Conservation (phyloP, 2,329 filamentous ascomycete genomes). For the Chrysoporthe cubensis region DNA sequence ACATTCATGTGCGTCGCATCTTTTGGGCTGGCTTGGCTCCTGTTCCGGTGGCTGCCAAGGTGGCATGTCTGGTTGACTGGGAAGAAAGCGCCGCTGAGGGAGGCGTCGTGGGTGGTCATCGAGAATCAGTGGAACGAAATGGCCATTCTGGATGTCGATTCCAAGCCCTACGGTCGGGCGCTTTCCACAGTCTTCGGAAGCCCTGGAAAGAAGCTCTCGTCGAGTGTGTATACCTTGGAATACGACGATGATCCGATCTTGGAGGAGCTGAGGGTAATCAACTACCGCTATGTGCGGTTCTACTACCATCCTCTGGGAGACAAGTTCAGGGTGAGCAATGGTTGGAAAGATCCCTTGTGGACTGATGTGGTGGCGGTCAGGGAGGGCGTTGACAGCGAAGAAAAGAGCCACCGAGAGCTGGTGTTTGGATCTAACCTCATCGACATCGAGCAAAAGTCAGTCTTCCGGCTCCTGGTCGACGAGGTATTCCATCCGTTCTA, state of each 20-base stretch:
- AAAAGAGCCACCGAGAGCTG: constrained; percentile 78
- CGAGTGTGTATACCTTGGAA: constrained; percentile 56
- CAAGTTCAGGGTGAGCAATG: constrained; percentile 82
- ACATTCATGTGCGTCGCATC: constrained; percentile 71
- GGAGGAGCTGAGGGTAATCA: constrained; percentile 73
- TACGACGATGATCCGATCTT: constrained; percentile 81
- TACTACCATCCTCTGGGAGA: constrained; percentile 89
- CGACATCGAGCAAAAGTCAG: constrained; percentile 88
- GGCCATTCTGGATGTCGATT: constrained; percentile 70
- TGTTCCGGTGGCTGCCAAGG: constrained; percentile 87
- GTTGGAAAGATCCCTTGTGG: constrained; percentile 95
- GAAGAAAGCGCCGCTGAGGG: constrained; percentile 66
- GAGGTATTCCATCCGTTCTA: constrained; percentile 98
- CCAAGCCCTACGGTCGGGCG: constrained; percentile 56
- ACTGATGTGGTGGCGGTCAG: constrained; percentile 75
- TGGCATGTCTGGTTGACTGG: constrained; percentile 83
- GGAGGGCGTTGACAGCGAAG: constrained; percentile 82
- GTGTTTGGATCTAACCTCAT: constrained; percentile 92
- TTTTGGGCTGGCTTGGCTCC: constrained; percentile 76
- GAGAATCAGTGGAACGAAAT: constrained; percentile 98
- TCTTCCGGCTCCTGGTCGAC: constrained; percentile 81
- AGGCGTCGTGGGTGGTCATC: constrained; percentile 89
- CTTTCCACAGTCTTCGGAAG: constrained; percentile 69
- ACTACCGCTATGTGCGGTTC: constrained; percentile 94
- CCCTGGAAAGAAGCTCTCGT: constrained; percentile 55